Base-by-base conservation (phyloP, 208 protist genomes). In the Phytomonas serpens region DNA sequence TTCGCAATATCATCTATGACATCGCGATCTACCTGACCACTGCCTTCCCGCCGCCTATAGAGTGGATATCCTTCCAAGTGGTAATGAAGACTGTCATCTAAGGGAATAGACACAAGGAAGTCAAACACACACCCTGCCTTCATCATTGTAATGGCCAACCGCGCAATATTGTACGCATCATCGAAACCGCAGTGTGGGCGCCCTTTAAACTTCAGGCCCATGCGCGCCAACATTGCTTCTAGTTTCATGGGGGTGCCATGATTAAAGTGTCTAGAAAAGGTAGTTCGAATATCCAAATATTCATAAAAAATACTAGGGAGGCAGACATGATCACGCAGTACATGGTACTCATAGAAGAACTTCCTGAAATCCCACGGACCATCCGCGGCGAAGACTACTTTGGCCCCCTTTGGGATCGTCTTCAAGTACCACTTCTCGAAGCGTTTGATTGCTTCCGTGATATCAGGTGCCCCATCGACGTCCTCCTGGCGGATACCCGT, bases 401-500 rank as follows among this genome's bases (percentile, higher is more conserved):
- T 94, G 14, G 87, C 82, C 13, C 86, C 86, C 31, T 61, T 61
- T 5, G 87, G 85, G 29, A 93, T 91, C 31, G 87, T 93, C 65
- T 84, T 71, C 31, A n/a, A 64, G 68, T 85, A 90, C 91, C 93
- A 97, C 73, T 78, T 68, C 70, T 87, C 83, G 72, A 97, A 93
- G 0, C 74, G 38, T 32, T 82, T 69, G 9, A 97, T 78, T 1
- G 88, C 93, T 75, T 88, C 88, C 27, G 66, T 79, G 34, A 97
- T 81, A 32, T 64, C 70, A 11, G 83, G 84, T 23, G 88, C 93
- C 1, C 70, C 75, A 64, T 97, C 93, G 0, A 98, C 93, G 61
- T 86, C 67, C n/a, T 86, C 82, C 81, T 99, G 96, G 69, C 79
- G 83, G 33, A 99, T 98, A 57, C 97, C 97, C 9, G 97, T 99